Evolutionary conservation across 75 land plant species (phyloP), one percentile per base, ranked within the genome.

Genomic region (Picea glauca): DNA sequence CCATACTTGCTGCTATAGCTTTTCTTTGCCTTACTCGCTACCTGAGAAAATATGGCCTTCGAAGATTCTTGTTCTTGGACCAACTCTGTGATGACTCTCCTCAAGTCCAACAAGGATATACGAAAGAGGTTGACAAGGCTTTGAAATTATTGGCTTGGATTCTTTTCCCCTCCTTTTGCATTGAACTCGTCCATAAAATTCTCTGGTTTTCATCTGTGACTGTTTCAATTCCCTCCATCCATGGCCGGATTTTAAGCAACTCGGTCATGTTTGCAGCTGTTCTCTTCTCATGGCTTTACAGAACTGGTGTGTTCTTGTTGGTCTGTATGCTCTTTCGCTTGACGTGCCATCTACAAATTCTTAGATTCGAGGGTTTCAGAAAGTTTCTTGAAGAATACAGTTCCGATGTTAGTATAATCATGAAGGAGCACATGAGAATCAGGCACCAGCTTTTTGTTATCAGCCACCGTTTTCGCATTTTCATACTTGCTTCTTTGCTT

Each of bases 241-340:
- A 82, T 46, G 38, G 33, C 32, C 18, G 62, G 21, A 35, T 77
- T 13, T 60, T 79, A 18, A 33, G 58, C 58, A 83, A 78, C 58
- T 61, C 81, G 50, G 13, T 86, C 9, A 58, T 81, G 79, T 91
- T 86, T 77, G 43, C 85, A 6, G 80, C 83, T 23, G 86, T 83
- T 59, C 13, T 90, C 63, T 80, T 83, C n/a, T 83, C 94, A 4
- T 93, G 95, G 95, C 82, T 92, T 46, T 92, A 92, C 65, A 82
- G 89, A 54, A 85, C 92, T 13, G 83, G 87, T 14, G 85, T 91
- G 43, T 93, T 89, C 83, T 64, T 93, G 78, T 64, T 92, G 15
- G 89, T 92, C 46, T 93, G 95, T 65, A 84, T 89, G 56, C 81
- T 91, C 60, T 93, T 93, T 83, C 72, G 94, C 79, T 76, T 93